A percentile compares a stretch with the other conserved stretches of the same genome.
Evolutionary conservation across 2,329 filamentous ascomycete genomes (phyloP).

Genomic region (Claviceps sp.): DNA sequence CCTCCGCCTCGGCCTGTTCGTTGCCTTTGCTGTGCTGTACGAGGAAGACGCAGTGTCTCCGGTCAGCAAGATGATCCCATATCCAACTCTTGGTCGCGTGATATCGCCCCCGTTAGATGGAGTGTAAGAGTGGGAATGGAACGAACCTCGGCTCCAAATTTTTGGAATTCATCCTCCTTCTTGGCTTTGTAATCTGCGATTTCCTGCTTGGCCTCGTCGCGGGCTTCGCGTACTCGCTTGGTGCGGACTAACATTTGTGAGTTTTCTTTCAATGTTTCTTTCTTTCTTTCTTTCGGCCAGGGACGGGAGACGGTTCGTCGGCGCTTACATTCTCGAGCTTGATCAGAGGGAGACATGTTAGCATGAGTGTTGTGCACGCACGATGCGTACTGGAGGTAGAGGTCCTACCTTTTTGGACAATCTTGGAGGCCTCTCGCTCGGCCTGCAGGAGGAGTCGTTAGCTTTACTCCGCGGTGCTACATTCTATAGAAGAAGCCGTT

Average conservation of each 20-base stretch:
- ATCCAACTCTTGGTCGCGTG: too few relatives aligned
- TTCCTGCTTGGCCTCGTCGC: constrained; percentile 93
- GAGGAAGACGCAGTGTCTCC: background rate
- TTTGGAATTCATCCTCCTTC: constrained; percentile 92
- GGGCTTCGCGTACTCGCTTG: constrained; percentile 92
- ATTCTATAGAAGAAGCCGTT: background rate
- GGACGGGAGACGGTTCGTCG: too few relatives aligned
- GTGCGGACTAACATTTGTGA: constrained; percentile 50
- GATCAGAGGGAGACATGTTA: too few relatives aligned
- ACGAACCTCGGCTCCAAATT: constrained; percentile 63
- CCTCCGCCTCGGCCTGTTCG: constrained; percentile 60
- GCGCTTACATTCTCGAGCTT: too few relatives aligned
- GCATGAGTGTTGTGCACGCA: background rate
- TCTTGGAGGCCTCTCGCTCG: constrained; percentile 97
- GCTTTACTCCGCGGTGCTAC: background rate
- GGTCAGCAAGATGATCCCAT: too few relatives aligned
- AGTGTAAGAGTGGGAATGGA: background rate
- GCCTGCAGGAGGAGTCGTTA: constrained; percentile 42
- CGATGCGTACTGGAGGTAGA: background rate
- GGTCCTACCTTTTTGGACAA: constrained; percentile 76
- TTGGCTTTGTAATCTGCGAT: constrained; percentile 81
- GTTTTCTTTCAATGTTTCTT: background rate
- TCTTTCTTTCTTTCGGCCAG: background rate
- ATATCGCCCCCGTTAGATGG: background rate
- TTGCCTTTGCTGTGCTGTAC: constrained; percentile 82